Evolutionary conservation across 306 rosid genomes (phyloP), one percentile per base, ranked within the genome.

Genomic region (Adenanthera pavonina): DNA sequence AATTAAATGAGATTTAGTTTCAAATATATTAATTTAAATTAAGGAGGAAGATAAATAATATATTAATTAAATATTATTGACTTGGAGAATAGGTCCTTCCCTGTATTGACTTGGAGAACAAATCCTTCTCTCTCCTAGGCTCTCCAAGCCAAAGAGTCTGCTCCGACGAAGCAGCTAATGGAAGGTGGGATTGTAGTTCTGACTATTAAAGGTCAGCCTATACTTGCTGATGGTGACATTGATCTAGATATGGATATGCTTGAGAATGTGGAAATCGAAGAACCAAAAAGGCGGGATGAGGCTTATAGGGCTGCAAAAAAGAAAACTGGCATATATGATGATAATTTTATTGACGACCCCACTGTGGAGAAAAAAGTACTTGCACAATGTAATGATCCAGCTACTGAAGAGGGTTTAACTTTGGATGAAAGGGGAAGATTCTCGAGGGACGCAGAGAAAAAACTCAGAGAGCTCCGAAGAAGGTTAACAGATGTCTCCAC

Each of bases 101-200:
- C 30, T 25, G 30, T 25, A 25, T 25, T 25, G 30, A 25, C 30
- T 25, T 25, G 30, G 30, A 25, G 30, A 25, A 25, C 30, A 25
- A 25, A 25, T 25, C 30, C 30, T 25, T 25, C 30, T 25, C 30
- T 25, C 30, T 25, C n/a, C n/a, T n/a, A n/a, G n/a, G n/a, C n/a
- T n/a, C 0, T 25, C 30, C 30, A 25, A 25, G 30, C 30, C 30
- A 25, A 25, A 25, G 30, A 25, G 30, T 25, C 30, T 25, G 30
- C 30, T 25, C 30, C 30, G 30, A 25, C 30, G 30, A 25, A 25
- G 30, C 30, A 25, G 30, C 30, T 93, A 79, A 85, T 91, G 68
- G 97, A 92, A 85, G 99, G 99, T 1, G 98, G 97, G 44, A 94
- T 94, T 15, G 98, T 95, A 81, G 98, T 95, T 82, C 84, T 95